Evolutionary conservation across 2,329 filamentous ascomycete genomes (phyloP).

Genomic region (Xenoacremonium recifei): DNA sequence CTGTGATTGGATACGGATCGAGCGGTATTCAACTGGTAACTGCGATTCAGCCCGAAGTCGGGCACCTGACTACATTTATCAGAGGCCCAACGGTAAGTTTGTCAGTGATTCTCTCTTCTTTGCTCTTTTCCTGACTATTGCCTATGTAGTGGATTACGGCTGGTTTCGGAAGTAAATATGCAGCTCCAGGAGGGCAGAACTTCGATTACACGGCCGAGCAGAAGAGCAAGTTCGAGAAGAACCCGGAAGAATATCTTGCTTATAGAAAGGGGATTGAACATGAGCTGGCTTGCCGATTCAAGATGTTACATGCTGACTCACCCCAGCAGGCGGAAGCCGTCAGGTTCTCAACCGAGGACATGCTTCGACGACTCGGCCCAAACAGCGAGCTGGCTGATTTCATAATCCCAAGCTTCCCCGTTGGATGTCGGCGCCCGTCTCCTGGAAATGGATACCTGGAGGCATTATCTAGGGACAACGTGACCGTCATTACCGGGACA

Average conservation of each 20-base stretch:
- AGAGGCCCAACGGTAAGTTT: not conserved
- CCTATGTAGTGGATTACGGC: not conserved
- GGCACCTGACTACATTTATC: not conserved
- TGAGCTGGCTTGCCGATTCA: not conserved
- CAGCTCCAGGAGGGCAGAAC: conserved; percentile 1
- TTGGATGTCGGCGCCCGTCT: conserved; percentile 2
- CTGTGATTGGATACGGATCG: conserved; percentile 2
- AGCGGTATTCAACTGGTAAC: conserved; percentile 4
- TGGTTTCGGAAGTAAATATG: not conserved
- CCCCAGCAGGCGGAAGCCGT: not conserved
- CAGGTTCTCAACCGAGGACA: not conserved
- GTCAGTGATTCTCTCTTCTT: not conserved
- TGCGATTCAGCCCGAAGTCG: not conserved
- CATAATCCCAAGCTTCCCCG: conserved; percentile 3
- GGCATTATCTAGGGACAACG: not conserved
- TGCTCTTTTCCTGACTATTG: not conserved
- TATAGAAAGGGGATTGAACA: not conserved
- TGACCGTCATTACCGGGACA: not conserved
- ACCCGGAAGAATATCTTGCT: not conserved
- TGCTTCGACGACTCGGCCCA: not conserved
- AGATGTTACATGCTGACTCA: not conserved
- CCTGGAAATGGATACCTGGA: conserved; percentile 5
- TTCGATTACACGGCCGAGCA: not conserved
- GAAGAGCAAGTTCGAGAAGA: not conserved
- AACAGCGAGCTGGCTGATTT: not conserved